Evolutionary conservation across 805 yeast species (phyloP), one percentile per base, ranked within the genome.

Genomic region (Ogataea paraovalis): DNA sequence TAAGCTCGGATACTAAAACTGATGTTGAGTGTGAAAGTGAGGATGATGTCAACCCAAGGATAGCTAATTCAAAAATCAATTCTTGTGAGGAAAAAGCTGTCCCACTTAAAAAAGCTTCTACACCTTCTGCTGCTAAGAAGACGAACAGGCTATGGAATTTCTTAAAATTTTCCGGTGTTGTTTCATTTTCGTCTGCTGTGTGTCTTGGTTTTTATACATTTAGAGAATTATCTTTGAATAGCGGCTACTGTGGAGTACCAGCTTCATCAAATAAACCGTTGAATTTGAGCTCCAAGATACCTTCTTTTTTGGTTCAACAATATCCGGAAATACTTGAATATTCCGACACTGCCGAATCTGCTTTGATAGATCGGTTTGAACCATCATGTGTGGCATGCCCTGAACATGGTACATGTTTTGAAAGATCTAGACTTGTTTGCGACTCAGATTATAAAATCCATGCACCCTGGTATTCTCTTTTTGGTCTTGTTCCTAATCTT

Each of bases 361-460:
- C 69, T 47, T 60, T 85, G 47, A 78, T 76, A 42, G 48, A 60
- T 0, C 58, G 66, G 37, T 61, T 75, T 43, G 74, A 75, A 42
- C 95, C 96, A 2, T 40, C 55, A 0, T 92, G 99, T 68, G 67
- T 77, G 3, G 78, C 78, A 22, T 92, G 98, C 61, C 97, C 98
- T 2, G 76, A 73, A 3, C 83, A 91, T 66, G 94, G 91, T 0
- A 71, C 78, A 34, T 92, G 98, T 66, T 80, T 74, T 53, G 78
- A 80, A 21, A 62, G 73, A 40, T 70, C 85, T 56, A 70, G 74
- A 44, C 59, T 87, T 8, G 80, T 76, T 47, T 92, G 99, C 66
- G 82, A 79, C 55, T 82, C 81, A 40, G 96, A 84, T 47, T 86
- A 71, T 60, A 62, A 78, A 41, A 73, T 70, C 32, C 59, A 60